phyloP scores from a whole-genome alignment of 2,329 filamentous ascomycete species.

The Arthrobotrys entomopaga region DNA sequence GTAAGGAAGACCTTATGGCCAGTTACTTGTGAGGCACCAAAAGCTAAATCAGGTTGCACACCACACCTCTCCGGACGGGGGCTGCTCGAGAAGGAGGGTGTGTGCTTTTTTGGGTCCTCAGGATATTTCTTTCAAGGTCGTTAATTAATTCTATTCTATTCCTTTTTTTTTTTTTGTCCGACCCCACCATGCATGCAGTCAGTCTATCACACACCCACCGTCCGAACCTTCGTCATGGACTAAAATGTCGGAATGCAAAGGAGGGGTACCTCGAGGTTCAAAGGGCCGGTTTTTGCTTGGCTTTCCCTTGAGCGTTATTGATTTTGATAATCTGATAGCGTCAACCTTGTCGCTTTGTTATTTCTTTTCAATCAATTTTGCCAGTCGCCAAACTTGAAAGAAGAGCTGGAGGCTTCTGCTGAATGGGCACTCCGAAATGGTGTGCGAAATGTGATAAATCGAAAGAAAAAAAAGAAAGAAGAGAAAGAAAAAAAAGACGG shows the following conservation, averaged over 20 bases:
- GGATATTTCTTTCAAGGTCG: slow-evolving; percentile 35
- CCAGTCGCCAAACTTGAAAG: slow-evolving; percentile 4
- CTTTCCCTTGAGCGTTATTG: too few species aligned
- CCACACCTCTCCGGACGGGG: slow-evolving; percentile 32
- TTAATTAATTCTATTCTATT: slow-evolving; percentile 53
- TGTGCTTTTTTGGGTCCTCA: slow-evolving; percentile 45
- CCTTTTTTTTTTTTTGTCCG: slow-evolving; percentile 55
- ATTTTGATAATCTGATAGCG: too few species aligned
- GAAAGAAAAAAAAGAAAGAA: slow-evolving; percentile 16
- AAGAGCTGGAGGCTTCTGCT: slow-evolving; percentile 16
- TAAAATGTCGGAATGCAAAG: slow-evolving; percentile 40
- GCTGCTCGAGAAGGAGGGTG: slow-evolving; percentile 35
- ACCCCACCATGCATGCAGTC: slow-evolving; percentile 55
- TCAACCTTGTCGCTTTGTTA: slow-evolving; percentile 2
- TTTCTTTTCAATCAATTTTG: not conserved
- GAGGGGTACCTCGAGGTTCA: slow-evolving; percentile 41
- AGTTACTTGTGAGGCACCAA: slow-evolving; percentile 52
- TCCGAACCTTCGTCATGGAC: slow-evolving; percentile 53
- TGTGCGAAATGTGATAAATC: slow-evolving; percentile 4
- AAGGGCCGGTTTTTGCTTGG: not conserved
- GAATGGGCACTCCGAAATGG: slow-evolving; percentile 7
- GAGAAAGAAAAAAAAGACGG: slow-evolving; percentile 24
- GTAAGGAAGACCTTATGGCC: slow-evolving; percentile 43
- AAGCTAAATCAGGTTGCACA: slow-evolving; percentile 54
- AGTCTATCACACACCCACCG: slow-evolving; percentile 49